Conservation (phyloP, 805 yeast genomes). For the Spencermartinsiella europaea region DNA sequence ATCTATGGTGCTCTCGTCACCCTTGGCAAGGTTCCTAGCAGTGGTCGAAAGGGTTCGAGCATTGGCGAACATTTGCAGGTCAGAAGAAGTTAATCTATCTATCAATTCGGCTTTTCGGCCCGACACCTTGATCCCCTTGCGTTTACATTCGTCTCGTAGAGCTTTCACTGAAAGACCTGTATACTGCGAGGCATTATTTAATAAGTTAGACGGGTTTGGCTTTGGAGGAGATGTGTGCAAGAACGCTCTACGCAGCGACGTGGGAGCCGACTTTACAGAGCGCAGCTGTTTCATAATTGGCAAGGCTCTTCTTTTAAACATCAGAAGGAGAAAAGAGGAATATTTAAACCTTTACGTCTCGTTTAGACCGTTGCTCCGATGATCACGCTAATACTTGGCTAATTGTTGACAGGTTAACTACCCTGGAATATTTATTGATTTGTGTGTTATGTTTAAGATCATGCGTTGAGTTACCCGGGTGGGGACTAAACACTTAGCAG, state of each 20-base stretch:
- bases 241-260: conserved; percentile 2
- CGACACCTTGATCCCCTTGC: conserved; percentile 54
- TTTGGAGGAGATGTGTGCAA: conserved; percentile 23
- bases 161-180: conserved; percentile 46
- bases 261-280: conserved; percentile 9
- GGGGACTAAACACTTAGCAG: too few species aligned
- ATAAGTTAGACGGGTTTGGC: conserved; percentile 29
- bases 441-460: too few species aligned
- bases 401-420: too few species aligned
- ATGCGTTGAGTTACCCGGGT: too few species aligned
- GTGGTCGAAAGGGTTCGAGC: conserved; percentile 19
- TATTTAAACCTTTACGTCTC: too few species aligned
- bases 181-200: conserved; percentile 26
- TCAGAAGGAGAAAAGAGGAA: too few species aligned
- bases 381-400: too few species aligned
- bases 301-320: not conserved
- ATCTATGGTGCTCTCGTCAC: conserved; percentile 34
- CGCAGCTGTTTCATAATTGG: conserved; percentile 7
- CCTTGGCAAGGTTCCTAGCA: conserved; percentile 25
- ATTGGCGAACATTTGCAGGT: conserved; percentile 8
- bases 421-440: too few species aligned
- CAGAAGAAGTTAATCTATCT: conserved; percentile 27
- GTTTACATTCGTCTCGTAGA: conserved; percentile 54
- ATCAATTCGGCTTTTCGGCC: conserved; percentile 59
- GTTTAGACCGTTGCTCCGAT: too few species aligned